Base-by-base conservation (phyloP, 345 rosid genomes). In the Turnera subulata region DNA sequence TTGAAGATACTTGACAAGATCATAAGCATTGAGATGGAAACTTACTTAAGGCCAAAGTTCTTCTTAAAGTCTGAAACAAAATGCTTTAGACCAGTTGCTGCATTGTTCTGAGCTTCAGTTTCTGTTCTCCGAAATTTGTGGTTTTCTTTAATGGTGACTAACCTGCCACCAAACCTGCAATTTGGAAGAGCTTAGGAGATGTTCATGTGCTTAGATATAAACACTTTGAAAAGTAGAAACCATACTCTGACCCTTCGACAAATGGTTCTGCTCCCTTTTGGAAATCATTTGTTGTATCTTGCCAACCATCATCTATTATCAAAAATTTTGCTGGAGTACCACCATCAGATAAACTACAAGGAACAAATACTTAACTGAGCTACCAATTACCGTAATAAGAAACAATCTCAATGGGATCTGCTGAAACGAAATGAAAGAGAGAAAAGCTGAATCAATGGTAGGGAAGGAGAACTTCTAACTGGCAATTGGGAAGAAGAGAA, bases 251-350 rank as follows among this genome's bases (percentile, higher is more conserved):
- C 10, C 84, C 84, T 23, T 82, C 88, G 46, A 79, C 51, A 59
- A 42, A 48, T 19, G 82, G 74, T 68, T 79, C 82, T 50, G 82
- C 84, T 54, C 63, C 79, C 48, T 67, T 75, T 26, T 75, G 88
- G 61, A 77, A 82, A 61, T 79, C 82, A 32, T 79, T 82, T 53
- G 39, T 53, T 10, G 78, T 75, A 48, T 82, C 80, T 64, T 79
- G 88, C 88, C 88, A 79, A 11, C 88, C 84, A 61, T 82, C 82
- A 71, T 77, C 88, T 61, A 82, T 77, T 38, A 82, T 76, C 67
- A 79, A 46, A 61, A 79, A 77, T 65, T 50, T 79, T 57, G 82
- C 79, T 5, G 82, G 82, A 45, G 82, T 80, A 54, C 84, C 84
- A 63, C 82, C 88, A 38, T 73, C 46, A 0, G 78, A 80, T 66